Base-by-base conservation (phyloP, 176 grass and related monocot species). In the Tillandsia leiboldiana region DNA sequence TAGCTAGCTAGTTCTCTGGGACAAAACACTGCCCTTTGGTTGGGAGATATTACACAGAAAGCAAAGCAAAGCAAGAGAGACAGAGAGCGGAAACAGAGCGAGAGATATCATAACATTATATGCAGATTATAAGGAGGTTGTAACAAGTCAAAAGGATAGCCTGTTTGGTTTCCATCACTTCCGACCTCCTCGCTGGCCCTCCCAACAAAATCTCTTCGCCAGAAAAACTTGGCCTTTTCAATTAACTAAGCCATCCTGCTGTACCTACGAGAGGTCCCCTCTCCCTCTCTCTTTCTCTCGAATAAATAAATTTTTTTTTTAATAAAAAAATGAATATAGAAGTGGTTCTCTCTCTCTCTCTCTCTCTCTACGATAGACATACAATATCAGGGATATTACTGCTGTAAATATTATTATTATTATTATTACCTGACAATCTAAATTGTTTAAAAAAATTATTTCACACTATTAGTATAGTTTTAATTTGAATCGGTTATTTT, bases 111-210 rank as follows among this genome's bases (percentile, higher is more conserved):
- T 42, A 42, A 42, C 18, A 18, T 61, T 61, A 61, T 61, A 59
- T 22, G n/a, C 17, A 57, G 1, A 61, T 61, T n/a, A n/a, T 49
- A 8, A 22, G 51, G 51, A 51, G 24, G 61, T 54, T 68, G 49
- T 66, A 61, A 68, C n/a, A 90, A 96, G 91, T 88, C 88, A 91
- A 96, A 42, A 89, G 72, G 67, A 67, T 74, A 70, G 58, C 68
- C 68, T 77, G 76, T 78, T 77, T 77, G 83, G 82, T 82, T 80
- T 77, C 83, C 72, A 77, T 96, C 78, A 91, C 72, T 51, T 88
- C 79, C 73, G 71, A 47, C 58, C 50, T 67, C 49, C 73, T 86
- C 49, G 77, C 71, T 82, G 80, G 77, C 22, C 59, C 77, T 86
- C 86, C 4, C 33, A 42, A 42, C 33, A 42, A 79, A 88, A 88